phyloP scores from a whole-genome alignment of 139 green algal species.

The Chlamydomonas sp. region DNA sequence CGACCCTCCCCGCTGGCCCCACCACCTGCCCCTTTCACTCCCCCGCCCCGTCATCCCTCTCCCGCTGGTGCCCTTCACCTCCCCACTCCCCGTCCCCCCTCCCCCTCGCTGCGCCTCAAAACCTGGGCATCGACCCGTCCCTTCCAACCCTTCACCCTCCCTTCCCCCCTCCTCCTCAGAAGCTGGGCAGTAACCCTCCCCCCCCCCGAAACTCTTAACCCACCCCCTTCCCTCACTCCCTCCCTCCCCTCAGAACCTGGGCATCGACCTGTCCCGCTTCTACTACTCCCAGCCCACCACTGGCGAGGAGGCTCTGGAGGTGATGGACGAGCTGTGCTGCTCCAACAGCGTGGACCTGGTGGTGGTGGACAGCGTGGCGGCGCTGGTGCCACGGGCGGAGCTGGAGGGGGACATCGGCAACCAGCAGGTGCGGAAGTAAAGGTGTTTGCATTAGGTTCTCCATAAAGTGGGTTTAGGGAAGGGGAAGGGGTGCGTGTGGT shows the following conservation, averaged over 20 bases:
- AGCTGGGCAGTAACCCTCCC: conserved; percentile 45
- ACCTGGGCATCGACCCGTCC: too few species aligned
- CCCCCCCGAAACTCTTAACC: too few species aligned
- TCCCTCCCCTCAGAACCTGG: conserved; percentile 43
- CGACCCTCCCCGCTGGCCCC: too few species aligned
- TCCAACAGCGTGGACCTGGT: conserved; percentile 85
- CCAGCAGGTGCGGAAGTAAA: conserved; percentile 47
- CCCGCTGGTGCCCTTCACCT: not conserved
- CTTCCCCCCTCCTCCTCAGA: not conserved
- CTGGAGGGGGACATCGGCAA: conserved; percentile 93
- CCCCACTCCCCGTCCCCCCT: not conserved
- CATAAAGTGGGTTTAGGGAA: not conserved
- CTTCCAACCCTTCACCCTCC: too few species aligned
- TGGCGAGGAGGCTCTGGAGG: conserved; percentile 63
- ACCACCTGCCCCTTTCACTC: too few species aligned
- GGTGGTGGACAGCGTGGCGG: conserved; percentile 93
- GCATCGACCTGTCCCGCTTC: conserved; percentile 68
- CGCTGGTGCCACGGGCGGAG: conserved; percentile 89
- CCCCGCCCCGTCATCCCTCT: not conserved
- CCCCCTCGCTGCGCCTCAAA: too few species aligned
- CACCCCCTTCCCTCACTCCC: not conserved
- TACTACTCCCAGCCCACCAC: conserved; percentile 81
- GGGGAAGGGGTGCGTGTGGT: not conserved
- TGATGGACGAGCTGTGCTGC: conserved; percentile 80
- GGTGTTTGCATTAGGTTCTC: not conserved